Base-by-base conservation (phyloP, 176 grass and related monocot species). In the Pontederia crassipes region DNA sequence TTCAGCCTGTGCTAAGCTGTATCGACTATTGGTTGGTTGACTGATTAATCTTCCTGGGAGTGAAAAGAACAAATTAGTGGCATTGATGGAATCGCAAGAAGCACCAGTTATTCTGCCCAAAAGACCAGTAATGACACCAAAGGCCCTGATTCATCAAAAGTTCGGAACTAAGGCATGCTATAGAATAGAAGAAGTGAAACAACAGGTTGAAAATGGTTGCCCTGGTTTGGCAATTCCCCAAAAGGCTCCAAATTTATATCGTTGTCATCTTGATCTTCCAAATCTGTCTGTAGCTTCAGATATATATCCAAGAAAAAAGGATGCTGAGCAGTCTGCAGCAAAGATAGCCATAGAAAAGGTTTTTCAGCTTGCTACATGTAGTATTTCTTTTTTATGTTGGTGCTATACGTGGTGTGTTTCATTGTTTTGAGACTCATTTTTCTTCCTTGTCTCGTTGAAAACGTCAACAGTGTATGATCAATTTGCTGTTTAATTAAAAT, bases 331-430 rank as follows among this genome's bases (percentile, higher is more conserved):
- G 77, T 73, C 83, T 46, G 92, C 92, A 8, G 87, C 92, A 35
- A 82, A 85, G 75, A 88, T 97, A 47, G 92, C 92, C 55, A 56
- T 97, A 62, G 92, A 97, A 40, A 91, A 88, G 83, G 87, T 97
- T 61, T 53, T 45, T 0, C 17, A 11, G 3, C 51, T 14, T 15
- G 51, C 63, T 48, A 27, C 8, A 15, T 12, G 2, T 62, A 32
- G 13, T 28, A 24, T 78, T 55, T 17, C 12, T 63, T 4, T 64
- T 28, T 65, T 40, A 28, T 65, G 49, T 57, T 55, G 13, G 50
- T 29, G 54, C 26, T 67, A 14, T 67, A 40, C 11, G 13, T 2
- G 11, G 4, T 46, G 4, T 20, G 16, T 20, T 11, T 28, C 20
- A 28, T 59, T 40, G 6, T 40, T 40, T 40, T 3, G 32, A 40